Evolutionary conservation across 2,329 filamentous ascomycete genomes (phyloP).

Genomic region (Trematosphaeria pertusa): DNA sequence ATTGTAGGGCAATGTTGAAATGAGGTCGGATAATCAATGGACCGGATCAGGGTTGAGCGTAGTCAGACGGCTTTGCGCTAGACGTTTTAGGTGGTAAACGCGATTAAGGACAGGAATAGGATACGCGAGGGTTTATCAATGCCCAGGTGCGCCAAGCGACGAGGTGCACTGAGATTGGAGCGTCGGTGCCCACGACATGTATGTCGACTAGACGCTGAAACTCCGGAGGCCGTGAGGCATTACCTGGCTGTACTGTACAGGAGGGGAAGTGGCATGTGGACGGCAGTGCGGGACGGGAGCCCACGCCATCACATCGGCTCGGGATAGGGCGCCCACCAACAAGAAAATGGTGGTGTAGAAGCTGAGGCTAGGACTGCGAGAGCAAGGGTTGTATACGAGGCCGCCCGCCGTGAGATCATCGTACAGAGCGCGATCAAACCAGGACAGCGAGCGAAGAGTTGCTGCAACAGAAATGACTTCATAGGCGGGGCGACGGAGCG

Average conservation of each 20-base stretch:
- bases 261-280: not conserved
- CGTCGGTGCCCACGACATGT: too few species aligned
- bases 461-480: conserved; percentile 1
- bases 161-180: too few species aligned
- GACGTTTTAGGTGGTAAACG: not conserved
- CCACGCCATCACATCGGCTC: not conserved
- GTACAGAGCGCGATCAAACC: conserved; percentile 11
- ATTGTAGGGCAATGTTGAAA: not conserved
- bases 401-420: conserved; percentile 20
- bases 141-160: not conserved
- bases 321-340: conserved; percentile 1
- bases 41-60: too few species aligned
- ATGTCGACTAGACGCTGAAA: not conserved
- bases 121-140: not conserved
- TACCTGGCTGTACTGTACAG: not conserved
- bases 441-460: not conserved
- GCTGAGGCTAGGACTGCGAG: conserved; percentile 1
- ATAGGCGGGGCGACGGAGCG: not conserved
- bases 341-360: not conserved
- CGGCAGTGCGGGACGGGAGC: not conserved
- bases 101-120: not conserved
- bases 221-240: not conserved
- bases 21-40: too few species aligned
- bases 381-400: conserved; percentile 6
- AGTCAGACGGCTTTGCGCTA: too few species aligned